These are phyloP conservation scores for Fusarium secorum DNA, from an alignment of 2,329 filamentous ascomycete species.

Conservation along the genomic window DNA sequence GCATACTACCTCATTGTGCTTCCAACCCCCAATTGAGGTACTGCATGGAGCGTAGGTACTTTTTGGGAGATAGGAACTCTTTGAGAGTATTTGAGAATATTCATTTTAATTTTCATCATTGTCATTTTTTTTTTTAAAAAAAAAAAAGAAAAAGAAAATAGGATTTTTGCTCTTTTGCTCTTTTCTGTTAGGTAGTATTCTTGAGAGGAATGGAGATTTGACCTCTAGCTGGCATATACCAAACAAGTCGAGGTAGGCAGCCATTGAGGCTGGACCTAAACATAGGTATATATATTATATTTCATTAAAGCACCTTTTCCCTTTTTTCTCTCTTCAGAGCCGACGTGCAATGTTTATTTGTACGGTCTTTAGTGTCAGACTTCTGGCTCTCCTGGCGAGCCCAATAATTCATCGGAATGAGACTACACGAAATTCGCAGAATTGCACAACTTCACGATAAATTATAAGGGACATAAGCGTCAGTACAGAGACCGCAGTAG, in stretches of 20 bases:
- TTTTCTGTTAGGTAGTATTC: background rate
- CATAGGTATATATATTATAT: background rate
- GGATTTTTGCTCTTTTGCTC: too few relatives aligned
- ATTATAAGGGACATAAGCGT: background rate
- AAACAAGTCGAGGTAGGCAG: background rate
- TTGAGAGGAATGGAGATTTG: background rate
- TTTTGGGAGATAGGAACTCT: background rate
- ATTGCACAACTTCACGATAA: background rate
- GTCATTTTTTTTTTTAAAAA: background rate
- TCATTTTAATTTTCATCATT: background rate
- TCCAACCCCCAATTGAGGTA: background rate
- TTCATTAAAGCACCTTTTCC: background rate
- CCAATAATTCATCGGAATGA: background rate
- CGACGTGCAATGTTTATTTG: background rate
- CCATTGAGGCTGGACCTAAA: background rate
- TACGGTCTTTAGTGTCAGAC: background rate
- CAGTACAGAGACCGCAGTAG: background rate
- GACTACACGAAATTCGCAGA: background rate
- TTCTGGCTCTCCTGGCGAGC: background rate
- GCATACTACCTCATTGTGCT: background rate
- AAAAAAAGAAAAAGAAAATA: background rate
- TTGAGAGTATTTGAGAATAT: background rate
- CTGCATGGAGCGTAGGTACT: background rate
- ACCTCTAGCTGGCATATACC: background rate
- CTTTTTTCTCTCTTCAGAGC: background rate